Conservation (phyloP, 139 green algal genomes). For the Chlamydomonas sphaeroides region DNA sequence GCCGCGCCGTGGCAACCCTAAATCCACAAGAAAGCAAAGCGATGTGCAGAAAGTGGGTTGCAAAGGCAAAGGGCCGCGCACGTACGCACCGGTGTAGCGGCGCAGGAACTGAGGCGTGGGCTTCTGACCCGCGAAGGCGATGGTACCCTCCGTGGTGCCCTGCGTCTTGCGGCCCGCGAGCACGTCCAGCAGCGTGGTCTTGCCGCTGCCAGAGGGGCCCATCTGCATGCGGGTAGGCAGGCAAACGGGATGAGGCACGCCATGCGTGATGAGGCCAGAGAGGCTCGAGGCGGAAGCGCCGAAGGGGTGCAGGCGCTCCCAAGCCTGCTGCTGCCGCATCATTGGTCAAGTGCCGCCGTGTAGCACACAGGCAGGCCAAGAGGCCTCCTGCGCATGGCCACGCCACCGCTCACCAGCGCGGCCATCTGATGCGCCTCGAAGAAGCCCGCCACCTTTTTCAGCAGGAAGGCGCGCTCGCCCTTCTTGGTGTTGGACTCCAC, state of each 20-base stretch:
- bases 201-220: conserved; percentile 75
- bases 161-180: conserved; percentile 70
- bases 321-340: too few relatives aligned
- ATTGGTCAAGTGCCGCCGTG: too few relatives aligned
- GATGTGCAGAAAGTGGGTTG: too few relatives aligned
- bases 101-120: conserved; percentile 74
- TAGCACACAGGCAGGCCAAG: too few relatives aligned
- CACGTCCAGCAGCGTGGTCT: conserved; percentile 72
- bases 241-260: background rate
- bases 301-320: too few relatives aligned
- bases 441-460: conserved; percentile 70
- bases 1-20: too few relatives aligned
- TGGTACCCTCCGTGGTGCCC: conserved; percentile 57
- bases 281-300: too few relatives aligned
- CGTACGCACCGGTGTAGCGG: conserved; percentile 72
- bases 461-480: conserved; percentile 59
- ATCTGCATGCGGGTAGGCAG: conserved; percentile 44
- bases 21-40: too few relatives aligned
- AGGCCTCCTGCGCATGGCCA: too few relatives aligned
- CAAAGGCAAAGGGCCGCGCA: too few relatives aligned
- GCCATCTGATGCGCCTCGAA: conserved; percentile 74
- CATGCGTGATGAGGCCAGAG: too few relatives aligned
- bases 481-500: conserved; percentile 67
- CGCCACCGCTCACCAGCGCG: conserved; percentile 71
- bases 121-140: conserved; percentile 76